Evolutionary conservation across 2,329 filamentous ascomycete genomes (phyloP).

Genomic region (Teratosphaeria viscida): DNA sequence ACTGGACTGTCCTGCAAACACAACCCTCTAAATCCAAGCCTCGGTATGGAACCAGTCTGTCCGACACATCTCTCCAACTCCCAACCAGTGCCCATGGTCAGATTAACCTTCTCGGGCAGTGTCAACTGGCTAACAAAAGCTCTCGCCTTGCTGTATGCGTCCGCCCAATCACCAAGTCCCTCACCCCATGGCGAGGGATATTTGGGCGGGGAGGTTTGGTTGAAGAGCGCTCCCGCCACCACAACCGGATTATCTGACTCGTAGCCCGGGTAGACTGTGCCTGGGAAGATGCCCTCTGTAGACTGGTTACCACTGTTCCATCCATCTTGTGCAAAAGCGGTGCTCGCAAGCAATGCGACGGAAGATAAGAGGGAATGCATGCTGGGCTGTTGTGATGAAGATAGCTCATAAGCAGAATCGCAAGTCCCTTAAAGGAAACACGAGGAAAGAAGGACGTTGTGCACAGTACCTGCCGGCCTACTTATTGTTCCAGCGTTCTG

Average conservation of each 20-base stretch:
- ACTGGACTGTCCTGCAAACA: constrained; percentile 81
- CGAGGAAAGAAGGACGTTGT: not conserved
- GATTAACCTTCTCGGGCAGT: constrained; percentile 80
- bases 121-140: constrained; percentile 76
- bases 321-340: not conserved
- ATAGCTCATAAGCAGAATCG: not conserved
- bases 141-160: constrained; percentile 64
- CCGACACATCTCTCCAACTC: constrained; percentile 64
- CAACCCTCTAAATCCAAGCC: constrained; percentile 57
- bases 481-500: not conserved
- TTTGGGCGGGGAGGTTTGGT: constrained; percentile 47
- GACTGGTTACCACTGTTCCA: not conserved
- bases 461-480: not conserved
- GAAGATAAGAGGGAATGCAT: not conserved
- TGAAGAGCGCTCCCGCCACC: constrained; percentile 18
- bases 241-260: constrained; percentile 11
- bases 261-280: constrained; percentile 5
- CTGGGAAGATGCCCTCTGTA: not conserved
- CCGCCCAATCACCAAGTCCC: constrained; percentile 61
- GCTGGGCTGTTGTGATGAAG: not conserved
- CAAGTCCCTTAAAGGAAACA: not conserved
- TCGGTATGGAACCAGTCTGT: constrained; percentile 59
- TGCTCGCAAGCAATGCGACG: not conserved
- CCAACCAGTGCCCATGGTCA: constrained; percentile 60
- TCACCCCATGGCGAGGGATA: constrained; percentile 87